Percentiles rank a stretch among this genome's conserved stretches.
phyloP scores from a whole-genome alignment of 2,329 filamentous ascomycete genomes.

The Neofusicoccum umdonicola region DNA sequence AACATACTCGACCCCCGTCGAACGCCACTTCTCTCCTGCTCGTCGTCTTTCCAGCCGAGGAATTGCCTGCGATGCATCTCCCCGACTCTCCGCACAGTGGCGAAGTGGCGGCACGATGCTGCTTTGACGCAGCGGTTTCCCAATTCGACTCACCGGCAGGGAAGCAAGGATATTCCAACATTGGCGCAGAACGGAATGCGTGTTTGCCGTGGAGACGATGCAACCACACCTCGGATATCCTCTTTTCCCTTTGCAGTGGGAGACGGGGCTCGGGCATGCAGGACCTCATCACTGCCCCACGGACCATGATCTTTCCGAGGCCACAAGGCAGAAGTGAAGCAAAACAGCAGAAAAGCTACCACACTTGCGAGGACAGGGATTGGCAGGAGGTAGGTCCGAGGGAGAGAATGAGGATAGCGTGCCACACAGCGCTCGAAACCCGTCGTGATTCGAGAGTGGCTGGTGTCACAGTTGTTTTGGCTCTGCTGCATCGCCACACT shows the following conservation, averaged over 20 bases:
- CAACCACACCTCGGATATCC: too few relatives aligned
- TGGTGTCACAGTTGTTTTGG: constrained; percentile 1
- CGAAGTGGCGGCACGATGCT: not conserved
- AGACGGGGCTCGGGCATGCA: not conserved
- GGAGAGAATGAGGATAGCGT: not conserved
- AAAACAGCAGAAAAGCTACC: not conserved
- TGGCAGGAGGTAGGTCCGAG: not conserved
- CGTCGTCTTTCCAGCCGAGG: not conserved
- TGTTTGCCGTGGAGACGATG: not conserved
- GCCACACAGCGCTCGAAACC: not conserved
- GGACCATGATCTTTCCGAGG: not conserved
- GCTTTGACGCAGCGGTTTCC: too few relatives aligned
- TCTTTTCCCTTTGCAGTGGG: not conserved
- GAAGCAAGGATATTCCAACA: not conserved
- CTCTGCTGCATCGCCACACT: not conserved
- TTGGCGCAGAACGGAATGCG: not conserved
- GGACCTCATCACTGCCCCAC: not conserved
- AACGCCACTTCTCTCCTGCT: not conserved
- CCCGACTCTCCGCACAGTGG: not conserved
- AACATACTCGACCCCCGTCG: too few relatives aligned
- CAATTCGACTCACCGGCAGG: not conserved
- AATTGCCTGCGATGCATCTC: not conserved
- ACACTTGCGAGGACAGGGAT: not conserved
- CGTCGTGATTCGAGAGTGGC: not conserved
- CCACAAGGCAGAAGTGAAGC: not conserved